Evolutionary conservation across 805 yeast genomes (phyloP), one percentile per base, ranked within the genome.

Genomic region (Komagataella pseudopastoris): DNA sequence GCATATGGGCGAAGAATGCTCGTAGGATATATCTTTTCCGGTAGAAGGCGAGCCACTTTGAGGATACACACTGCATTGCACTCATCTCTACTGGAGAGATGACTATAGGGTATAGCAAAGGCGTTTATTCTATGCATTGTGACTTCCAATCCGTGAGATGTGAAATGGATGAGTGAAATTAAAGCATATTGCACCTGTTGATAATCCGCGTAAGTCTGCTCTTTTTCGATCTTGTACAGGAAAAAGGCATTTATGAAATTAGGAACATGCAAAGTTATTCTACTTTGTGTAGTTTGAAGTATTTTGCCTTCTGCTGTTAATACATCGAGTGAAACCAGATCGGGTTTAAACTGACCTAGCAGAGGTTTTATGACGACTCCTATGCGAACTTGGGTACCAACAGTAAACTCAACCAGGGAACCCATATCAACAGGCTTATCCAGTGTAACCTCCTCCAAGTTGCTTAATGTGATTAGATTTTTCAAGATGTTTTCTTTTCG

Each of bases 201-300:
- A 43, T 23, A 49, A 17, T 47, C 36, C 43, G 18, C 16, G 6
- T 12, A 16, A 20, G 14, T 47, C 3, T 20, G 16, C 14, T 30
- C 16, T 4, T 23, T 24, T 23, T 23, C 23, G 6, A 20, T 16
- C 14, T 14, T 17, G 22, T 23, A 23, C 6, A 49, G 18, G 4
- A 16, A 48, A 17, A n/a, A 44, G 46, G 36, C 12, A 24, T 24
- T n/a, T 14, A 50, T 30, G 45, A 50, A 17, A 12, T 20, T 22
- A 36, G 23, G 30, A 16, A 50, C n/a, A n/a, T 50, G 52, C 22
- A 50, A 47, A n/a, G 45, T 12, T 6, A 47, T 24, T 7, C 18
- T n/a, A 12, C 39, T 36, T 7, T 44, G 46, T 36, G 43, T 12
- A 6, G 44, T 46, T 7, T 10, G 18, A 10, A 46, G 12, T 30